Conservation (phyloP, 495 filamentous ascomycete species). For the Jackrogersella multiformis region DNA sequence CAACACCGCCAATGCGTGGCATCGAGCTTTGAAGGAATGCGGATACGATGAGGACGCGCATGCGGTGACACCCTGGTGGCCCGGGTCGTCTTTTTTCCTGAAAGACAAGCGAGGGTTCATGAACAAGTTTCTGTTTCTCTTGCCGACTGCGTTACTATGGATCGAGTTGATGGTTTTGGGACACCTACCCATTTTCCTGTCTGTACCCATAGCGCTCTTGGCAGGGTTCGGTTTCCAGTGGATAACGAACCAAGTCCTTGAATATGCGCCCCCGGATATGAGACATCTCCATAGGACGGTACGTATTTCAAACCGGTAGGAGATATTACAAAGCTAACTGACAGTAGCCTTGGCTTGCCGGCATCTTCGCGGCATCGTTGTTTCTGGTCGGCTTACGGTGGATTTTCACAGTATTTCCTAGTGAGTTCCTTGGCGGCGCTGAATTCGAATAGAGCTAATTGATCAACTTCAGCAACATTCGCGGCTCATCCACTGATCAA, state of each 20-base stretch:
- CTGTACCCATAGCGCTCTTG: slow-evolving; percentile 73
- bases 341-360: slow-evolving; percentile 83
- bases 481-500: slow-evolving; percentile 74
- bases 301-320: slow-evolving; percentile 45
- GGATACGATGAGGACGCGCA: slow-evolving; percentile 85
- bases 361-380: slow-evolving; percentile 88
- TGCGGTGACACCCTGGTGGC: slow-evolving; percentile 67
- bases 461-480: slow-evolving; percentile 65
- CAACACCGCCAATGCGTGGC: slow-evolving; percentile 83
- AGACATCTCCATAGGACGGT: slow-evolving; percentile 88
- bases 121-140: slow-evolving; percentile 89
- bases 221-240: slow-evolving; percentile 79
- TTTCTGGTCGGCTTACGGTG: slow-evolving; percentile 86
- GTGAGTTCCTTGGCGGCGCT: slow-evolving; percentile 27
- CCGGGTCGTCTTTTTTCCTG: slow-evolving; percentile 63
- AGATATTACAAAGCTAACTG: slow-evolving; percentile 25
- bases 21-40: slow-evolving; percentile 81
- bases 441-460: slow-evolving; percentile 1
- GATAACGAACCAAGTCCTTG: slow-evolving; percentile 76
- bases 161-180: slow-evolving; percentile 75
- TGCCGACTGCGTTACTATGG: slow-evolving; percentile 81
- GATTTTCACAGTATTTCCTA: slow-evolving; percentile 74
- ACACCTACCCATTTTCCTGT: slow-evolving; percentile 75
- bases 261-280: slow-evolving; percentile 85
- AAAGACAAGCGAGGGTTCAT: slow-evolving; percentile 78